phyloP scores from a whole-genome alignment of 345 rosid genomes.

The Triadica sebifera region DNA sequence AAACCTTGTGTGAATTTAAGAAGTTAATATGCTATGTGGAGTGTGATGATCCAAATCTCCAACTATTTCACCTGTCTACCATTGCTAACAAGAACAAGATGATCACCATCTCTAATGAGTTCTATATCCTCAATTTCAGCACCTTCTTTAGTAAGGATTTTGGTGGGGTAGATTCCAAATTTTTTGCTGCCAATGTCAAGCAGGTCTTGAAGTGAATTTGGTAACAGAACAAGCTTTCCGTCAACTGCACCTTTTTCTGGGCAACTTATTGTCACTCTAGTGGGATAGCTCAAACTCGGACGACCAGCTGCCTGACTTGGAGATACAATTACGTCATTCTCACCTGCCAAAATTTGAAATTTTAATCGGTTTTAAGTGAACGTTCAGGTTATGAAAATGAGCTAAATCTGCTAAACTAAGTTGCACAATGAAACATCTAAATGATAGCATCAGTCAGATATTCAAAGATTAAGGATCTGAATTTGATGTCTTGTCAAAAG shows the following conservation, averaged over 20 bases:
- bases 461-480: too few species aligned
- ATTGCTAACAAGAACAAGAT: conserved; percentile 48
- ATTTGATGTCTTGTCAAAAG: too few species aligned
- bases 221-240: conserved; percentile 55
- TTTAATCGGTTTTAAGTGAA: background rate
- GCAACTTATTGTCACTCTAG: conserved; percentile 63
- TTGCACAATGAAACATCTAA: background rate
- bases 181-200: conserved; percentile 47
- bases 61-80: background rate
- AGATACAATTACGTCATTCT: conserved; percentile 18
- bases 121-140: conserved; percentile 75
- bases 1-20: background rate
- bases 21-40: background rate
- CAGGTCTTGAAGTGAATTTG: conserved; percentile 59
- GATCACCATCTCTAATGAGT: conserved; percentile 76
- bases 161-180: conserved; percentile 45
- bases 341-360: conserved; percentile 32
- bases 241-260: conserved; percentile 39
- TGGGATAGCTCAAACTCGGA: conserved; percentile 20
- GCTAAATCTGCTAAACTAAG: background rate
- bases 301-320: conserved; percentile 17
- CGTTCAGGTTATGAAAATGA: background rate
- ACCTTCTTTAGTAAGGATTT: conserved; percentile 54
- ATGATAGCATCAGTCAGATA: too few species aligned
- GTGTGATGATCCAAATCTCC: background rate